Conservation (phyloP, 2,329 filamentous ascomycete species). For the Apiospora marii region DNA sequence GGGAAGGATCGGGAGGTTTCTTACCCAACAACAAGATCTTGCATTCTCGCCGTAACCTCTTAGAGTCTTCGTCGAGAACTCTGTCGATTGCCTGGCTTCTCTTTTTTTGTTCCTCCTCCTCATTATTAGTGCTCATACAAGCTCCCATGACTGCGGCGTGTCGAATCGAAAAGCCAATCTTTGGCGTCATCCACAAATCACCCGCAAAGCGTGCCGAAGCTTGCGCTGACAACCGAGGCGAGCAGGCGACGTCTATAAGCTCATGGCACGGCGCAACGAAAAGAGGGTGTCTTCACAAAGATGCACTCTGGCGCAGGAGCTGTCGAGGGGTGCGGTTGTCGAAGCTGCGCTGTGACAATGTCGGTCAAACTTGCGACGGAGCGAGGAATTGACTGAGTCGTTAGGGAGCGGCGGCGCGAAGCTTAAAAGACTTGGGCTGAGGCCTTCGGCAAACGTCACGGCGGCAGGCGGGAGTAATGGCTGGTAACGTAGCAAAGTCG, state of each 20-base stretch:
- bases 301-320: conserved; percentile 10
- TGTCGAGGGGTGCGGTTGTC: conserved; percentile 10
- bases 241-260: conserved; percentile 18
- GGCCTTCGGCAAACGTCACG: conserved; percentile 16
- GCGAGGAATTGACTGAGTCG: conserved; percentile 21
- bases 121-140: conserved; percentile 89
- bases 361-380: conserved; percentile 18
- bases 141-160: conserved; percentile 74
- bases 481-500: conserved; percentile 8
- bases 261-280: conserved; percentile 18
- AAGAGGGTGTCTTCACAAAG: background rate
- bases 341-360: conserved; percentile 19
- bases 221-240: conserved; percentile 13
- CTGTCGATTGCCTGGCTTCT: conserved; percentile 95
- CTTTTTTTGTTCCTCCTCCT: conserved; percentile 93
- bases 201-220: conserved; percentile 19
- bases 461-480: conserved; percentile 1
- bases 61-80: conserved; percentile 92
- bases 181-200: conserved; percentile 23
- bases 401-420: conserved; percentile 18
- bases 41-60: conserved; percentile 93
- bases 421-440: conserved; percentile 21
- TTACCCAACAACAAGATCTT: conserved; percentile 95
- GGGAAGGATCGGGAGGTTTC: conserved; percentile 28
- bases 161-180: conserved; percentile 9